Base-by-base conservation (phyloP, 495 filamentous ascomycete genomes). In the Penicillium manginii region DNA sequence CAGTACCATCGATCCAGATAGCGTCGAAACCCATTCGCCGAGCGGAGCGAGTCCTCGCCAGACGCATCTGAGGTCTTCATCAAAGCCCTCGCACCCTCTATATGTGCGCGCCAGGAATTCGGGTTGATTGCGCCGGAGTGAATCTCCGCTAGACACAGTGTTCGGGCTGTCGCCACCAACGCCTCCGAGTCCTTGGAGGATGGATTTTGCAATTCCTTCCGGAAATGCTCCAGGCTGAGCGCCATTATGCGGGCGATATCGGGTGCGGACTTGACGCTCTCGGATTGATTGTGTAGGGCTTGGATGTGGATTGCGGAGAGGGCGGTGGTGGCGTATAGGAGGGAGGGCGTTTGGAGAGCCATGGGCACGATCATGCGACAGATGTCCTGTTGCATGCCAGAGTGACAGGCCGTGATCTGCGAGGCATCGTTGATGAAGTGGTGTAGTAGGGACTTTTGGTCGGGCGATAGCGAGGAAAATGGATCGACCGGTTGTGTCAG, bases 341-440 rank as follows among this genome's bases (percentile, higher is more conserved):
- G 62, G 0, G 75, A 78, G 8, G 77, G 77, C 10, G 75, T 78
- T 53, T 80, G 75, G 1, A 80, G 65, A 31, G 77, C 77, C 74
- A 78, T 78, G 12, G 77, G 77, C 15, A 80, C 70, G 7, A 80
- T 64, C 77, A 80, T 80, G 32, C 69, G 68, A 63, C 75, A 78
- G 51, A 80, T 80, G 47, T 78, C 75, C 42, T 71, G 66, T 50
- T 78, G 77, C 77, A 80, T 80, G 26, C 74, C 74, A 1, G 72
- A 68, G 45, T 80, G 77, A 37, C 73, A 78, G 9, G 77, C 73
- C 0, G 77, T 80, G 23, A 78, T 76, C 48, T 77, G 72, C 7
- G 77, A 80, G 18, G 77, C 77, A 73, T 78, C 75, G 51, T 70
- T 73, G 54, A 78, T 74, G 55, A 78, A 80, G 52, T 80, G 77